These are phyloP conservation scores for Orychophragmus violaceus DNA, from an alignment of 345 rosid species.

Conservation along the genomic window DNA sequence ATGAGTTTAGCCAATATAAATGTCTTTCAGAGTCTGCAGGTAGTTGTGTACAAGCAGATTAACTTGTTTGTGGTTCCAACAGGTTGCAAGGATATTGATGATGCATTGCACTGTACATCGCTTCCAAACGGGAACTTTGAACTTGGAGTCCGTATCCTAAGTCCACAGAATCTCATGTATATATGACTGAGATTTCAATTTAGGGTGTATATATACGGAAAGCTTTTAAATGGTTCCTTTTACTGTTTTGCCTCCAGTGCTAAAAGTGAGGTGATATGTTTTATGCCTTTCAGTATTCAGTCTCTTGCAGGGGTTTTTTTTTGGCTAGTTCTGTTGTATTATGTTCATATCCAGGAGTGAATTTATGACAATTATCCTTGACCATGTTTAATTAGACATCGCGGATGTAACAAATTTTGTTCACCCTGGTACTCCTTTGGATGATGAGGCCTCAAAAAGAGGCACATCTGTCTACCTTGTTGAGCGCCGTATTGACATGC, in stretches of 20 bases:
- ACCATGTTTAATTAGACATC: slow-evolving; percentile 56
- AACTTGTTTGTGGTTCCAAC: slow-evolving; percentile 27
- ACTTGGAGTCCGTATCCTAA: slow-evolving; percentile 99
- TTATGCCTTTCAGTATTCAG: background rate
- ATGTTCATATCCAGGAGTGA: background rate
- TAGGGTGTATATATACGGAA: background rate
- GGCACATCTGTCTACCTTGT: slow-evolving; percentile 99
- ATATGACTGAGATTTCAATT: background rate
- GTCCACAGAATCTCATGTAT: background rate
- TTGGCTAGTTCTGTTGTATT: background rate
- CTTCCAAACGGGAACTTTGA: slow-evolving; percentile 89
- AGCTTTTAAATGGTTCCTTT: background rate
- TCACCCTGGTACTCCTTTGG: slow-evolving; percentile 88
- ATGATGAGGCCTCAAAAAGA: slow-evolving; percentile 92
- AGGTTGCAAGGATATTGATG: slow-evolving; percentile 99
- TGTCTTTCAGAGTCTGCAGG: background rate
- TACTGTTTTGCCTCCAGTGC: background rate
- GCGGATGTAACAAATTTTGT: slow-evolving; percentile 99
- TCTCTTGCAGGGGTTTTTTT: background rate
- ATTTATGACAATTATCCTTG: slow-evolving; percentile 35
- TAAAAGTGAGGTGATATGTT: slow-evolving; percentile 4
- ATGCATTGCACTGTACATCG: slow-evolving; percentile 80
- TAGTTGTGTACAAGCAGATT: background rate
- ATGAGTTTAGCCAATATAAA: background rate
- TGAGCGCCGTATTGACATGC: slow-evolving; percentile 99